Base-by-base conservation (phyloP, 345 rosid species). In the Cardiospermum halicacabum region DNA sequence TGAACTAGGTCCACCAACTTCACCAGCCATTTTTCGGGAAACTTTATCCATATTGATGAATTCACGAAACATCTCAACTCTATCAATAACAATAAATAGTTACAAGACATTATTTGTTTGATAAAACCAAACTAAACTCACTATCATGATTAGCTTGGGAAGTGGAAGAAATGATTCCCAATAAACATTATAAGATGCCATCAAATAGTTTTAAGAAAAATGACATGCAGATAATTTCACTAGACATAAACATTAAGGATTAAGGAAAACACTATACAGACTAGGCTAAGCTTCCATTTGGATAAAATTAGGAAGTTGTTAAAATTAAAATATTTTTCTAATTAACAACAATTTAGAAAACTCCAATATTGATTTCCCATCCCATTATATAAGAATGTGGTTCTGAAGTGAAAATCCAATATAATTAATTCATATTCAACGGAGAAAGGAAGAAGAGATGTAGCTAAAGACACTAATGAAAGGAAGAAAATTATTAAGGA, bases 31-130 rank as follows among this genome's bases (percentile, higher is more conserved):
- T 83, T 74, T 91, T 72, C 91, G 77, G 45, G 96, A 78, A 67
- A 80, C 85, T 87, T 88, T 93, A 77, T 93, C 98, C 89, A 86
- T 82, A 82, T 78, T 86, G 75, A 93, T 79, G 50, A 90, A 88
- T 72, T 90, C 98, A 73, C 98, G 87, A 67, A 93, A 90, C 84
- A 90, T 90, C 70, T 86, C 94, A 74, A 93, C 98, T 76, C 98
- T 93, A 89, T 55, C 70, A 76, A 64, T 47, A 59, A 25, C 64
- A 59, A 64, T 62, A 74, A 65, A 40, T 37, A 63, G 73, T 64
- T 66, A 68, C 81, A 72, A 74, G 68, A 56, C 32, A 55, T 18
- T 71, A 61, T 53, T 45, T 51, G 40, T 34, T 39, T 61, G 24
- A 51, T 27, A 40, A 37, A 76, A 45, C 15, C 45, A 51, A 61